Base-by-base conservation (phyloP, 352 stramenopile genomes). In the Phytopythium mirpurense region DNA sequence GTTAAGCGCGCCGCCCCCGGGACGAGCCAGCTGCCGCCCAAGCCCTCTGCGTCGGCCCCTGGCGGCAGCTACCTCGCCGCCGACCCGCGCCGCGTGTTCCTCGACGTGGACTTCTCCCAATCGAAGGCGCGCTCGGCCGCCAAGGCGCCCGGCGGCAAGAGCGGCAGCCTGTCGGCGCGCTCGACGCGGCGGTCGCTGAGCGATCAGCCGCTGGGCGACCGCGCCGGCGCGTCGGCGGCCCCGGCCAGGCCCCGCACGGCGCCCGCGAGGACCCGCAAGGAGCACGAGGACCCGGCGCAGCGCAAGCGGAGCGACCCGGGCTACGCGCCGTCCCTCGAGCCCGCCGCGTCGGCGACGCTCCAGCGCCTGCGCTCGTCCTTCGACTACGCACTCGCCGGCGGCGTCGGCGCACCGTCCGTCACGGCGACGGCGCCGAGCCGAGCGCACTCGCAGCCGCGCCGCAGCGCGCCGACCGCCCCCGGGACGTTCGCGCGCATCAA, bases 261-360 rank as follows among this genome's bases (percentile, higher is more conserved):
- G 15, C 74, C 74, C 2, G 55, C 67, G 18, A 62, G 66, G 5
- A 31, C 55, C 5, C 71, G 67, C 35, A 85, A 66, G 29, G 71
- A 82, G 14, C 59, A 69, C 27, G 74, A 85, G 37, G 76, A 55
- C 14, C 70, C 65, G 35, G 66, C 79, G 52, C 26, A 75, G 41
- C 44, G 77, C 23, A 63, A 74, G 37, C 74, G 70, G 41, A 83
- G 77, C 32, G 65, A 66, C 26, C 31, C 19, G 18, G 47, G 35
- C 21, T 54, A 24, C 18, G 24, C 47, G 19, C 47, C 35, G 21
- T 21, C 62, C 11, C 56, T 65, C 50, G 45, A 76, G 46, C 50
- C 63, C 10, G n/a, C n/a, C n/a, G 56, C 44, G 9, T 26, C 58
- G 57, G 64, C 51, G 26, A 26, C 66, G 5, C 47, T 50, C 44